Conservation (phyloP, 176 grass and related monocot genomes). For the Carex myosuroides region DNA sequence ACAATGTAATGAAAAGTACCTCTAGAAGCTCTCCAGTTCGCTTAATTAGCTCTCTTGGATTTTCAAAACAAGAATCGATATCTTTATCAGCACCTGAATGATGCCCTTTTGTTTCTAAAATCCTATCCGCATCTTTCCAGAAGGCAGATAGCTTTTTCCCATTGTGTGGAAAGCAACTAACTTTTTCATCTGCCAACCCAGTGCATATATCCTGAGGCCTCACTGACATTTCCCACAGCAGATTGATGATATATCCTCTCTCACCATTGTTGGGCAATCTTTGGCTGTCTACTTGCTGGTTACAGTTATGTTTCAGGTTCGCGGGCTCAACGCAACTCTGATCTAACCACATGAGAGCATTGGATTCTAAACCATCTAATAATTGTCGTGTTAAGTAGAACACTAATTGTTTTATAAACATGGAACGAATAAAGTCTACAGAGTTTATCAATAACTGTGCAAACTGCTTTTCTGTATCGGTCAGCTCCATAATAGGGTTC, state of each 20-base stretch:
- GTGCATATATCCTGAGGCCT: constrained; percentile 56
- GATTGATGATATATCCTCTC: constrained; percentile 37
- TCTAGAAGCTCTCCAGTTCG: constrained; percentile 92
- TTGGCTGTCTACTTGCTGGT: constrained; percentile 29
- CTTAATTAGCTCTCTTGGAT: constrained; percentile 64
- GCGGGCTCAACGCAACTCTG: constrained; percentile 27
- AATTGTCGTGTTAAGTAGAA: constrained; percentile 61
- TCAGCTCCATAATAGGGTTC: constrained; percentile 36
- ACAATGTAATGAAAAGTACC: constrained; percentile 43
- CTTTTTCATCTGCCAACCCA: constrained; percentile 55
- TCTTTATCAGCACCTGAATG: constrained; percentile 27
- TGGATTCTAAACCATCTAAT: constrained; percentile 30
- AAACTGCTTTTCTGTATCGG: constrained; percentile 34
- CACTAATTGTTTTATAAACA: constrained; percentile 50
- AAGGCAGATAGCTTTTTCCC: constrained; percentile 32
- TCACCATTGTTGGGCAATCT: constrained; percentile 44
- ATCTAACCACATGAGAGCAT: constrained; percentile 53
- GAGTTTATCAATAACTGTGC: constrained; percentile 43
- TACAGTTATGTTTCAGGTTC: constrained; percentile 25
- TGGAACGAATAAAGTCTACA: constrained; percentile 56
- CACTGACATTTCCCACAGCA: constrained; percentile 56
- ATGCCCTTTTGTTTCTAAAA: constrained; percentile 51
- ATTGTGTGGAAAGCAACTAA: constrained; percentile 45
- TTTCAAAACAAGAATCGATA: constrained; percentile 37
- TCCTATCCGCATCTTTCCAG: constrained; percentile 56